phyloP scores from a whole-genome alignment of 106 monocot species.

The Platanthera guangdongensis region DNA sequence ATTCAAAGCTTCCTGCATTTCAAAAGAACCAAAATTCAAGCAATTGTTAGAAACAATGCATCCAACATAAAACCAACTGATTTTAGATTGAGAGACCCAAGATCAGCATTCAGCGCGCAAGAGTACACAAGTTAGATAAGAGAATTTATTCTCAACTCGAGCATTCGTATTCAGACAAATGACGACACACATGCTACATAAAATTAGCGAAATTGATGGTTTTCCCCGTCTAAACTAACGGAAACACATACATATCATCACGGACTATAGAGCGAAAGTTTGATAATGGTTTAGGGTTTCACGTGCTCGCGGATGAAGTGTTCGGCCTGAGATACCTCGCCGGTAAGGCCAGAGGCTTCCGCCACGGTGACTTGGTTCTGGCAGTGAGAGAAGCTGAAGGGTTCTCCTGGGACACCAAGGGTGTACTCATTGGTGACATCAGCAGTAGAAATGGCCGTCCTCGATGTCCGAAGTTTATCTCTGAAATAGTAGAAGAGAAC shows the following conservation, averaged over 20 bases:
- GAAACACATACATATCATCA: too few relatives aligned
- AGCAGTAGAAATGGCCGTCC: slow-evolving; percentile 67
- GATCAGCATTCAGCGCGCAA: too few relatives aligned
- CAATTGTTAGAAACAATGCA: too few relatives aligned
- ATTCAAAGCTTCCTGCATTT: too few relatives aligned
- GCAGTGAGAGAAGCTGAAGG: slow-evolving; percentile 69
- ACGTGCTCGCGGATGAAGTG: slow-evolving; percentile 74
- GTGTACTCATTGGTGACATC: slow-evolving; percentile 59
- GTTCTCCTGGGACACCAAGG: slow-evolving; percentile 57
- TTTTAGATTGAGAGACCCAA: too few relatives aligned
- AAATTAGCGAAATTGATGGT: neutral
- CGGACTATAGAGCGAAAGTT: too few relatives aligned
- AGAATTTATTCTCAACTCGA: too few relatives aligned
- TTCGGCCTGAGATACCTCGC: slow-evolving; percentile 57
- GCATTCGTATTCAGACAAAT: too few relatives aligned
- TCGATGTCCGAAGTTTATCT: slow-evolving; percentile 73
- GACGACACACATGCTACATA: too few relatives aligned
- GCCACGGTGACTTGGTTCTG: slow-evolving; percentile 66
- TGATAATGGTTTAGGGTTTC: slow-evolving; percentile 17
- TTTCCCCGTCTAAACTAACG: neutral
- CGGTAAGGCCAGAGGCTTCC: slow-evolving; percentile 69
- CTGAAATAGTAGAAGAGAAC: slow-evolving; percentile 18
- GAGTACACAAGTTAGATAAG: too few relatives aligned
- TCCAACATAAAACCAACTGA: too few relatives aligned
- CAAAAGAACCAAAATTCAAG: too few relatives aligned